Base-by-base conservation (phyloP, 1,284 basidiomycete species). In the Trichosporon ovoides region DNA sequence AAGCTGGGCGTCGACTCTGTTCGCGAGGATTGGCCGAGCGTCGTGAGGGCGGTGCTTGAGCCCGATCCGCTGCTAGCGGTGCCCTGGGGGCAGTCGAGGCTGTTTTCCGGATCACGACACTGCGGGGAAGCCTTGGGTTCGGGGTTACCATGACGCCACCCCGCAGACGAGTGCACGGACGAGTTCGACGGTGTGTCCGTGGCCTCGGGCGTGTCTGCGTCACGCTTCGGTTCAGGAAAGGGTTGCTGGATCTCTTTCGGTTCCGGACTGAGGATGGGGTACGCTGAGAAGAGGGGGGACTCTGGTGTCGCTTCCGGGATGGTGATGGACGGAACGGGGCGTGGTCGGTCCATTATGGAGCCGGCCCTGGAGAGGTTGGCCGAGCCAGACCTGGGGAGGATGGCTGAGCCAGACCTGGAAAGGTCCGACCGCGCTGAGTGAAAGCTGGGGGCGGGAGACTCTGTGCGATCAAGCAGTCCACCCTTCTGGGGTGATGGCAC, bases 181-280 rank as follows among this genome's bases (percentile, higher is more conserved):
- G 58, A 56, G 13, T 51, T 46, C 7, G 54, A 46, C 19, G 50
- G 40, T 6, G 53, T 24, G 43, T 48, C 40, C 13, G 38, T 20
- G 34, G 19, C 33, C 20, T 55, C 40, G 43, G 53, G 53, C 53
- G 53, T 43, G 19, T 37, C 14, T 22, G 34, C 28, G 20, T 22
- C 24, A 16, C 22, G 14, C 48, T 46, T 7, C 22, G 54, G 16
- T 35, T 31, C 28, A 9, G 28, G 28, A 31, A 22, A 14, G 11
- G 46, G 36, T n/a, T 24, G 38, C 9, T 24, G 35, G 19, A 31
- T 53, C 52, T 20, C 37, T 31, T 13, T 36, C 31, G 38, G 40
- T 36, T 20, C 19, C 31, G 19, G 43, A 6, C 40, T 37, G 63
- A 67, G 46, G 62, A 67, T 16, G 57, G 61, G 35, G 60, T 62